Conservation (phyloP, 106 monocot genomes). For the Phalaenopsis aphrodite region DNA sequence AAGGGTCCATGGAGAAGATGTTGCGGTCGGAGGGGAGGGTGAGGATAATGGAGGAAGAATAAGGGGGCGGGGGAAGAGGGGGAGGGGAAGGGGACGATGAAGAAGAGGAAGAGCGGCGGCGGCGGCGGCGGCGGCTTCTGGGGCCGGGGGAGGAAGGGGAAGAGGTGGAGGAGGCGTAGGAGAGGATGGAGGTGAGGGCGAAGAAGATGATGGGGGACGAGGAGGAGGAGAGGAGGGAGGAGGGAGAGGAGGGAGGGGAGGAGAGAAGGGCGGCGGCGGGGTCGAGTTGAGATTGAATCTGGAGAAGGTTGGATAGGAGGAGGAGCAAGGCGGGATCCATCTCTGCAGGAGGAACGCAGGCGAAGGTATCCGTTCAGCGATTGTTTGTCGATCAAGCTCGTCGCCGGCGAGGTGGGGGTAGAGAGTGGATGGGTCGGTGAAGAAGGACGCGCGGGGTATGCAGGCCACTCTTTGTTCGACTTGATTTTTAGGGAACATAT, state of each 20-base stretch:
- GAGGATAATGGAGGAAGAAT: slow-evolving; percentile 1
- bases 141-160: slow-evolving; percentile 6
- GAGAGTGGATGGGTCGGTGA: not conserved
- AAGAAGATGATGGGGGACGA: slow-evolving; percentile 11
- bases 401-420: not conserved
- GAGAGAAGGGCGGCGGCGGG: slow-evolving; percentile 19
- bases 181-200: slow-evolving; percentile 22
- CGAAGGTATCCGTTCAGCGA: not conserved
- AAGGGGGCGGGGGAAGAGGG: not conserved
- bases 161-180: slow-evolving; percentile 22
- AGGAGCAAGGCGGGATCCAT: slow-evolving; percentile 28
- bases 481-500: too few relatives aligned
- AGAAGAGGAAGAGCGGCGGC: slow-evolving; percentile 9
- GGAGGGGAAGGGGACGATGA: slow-evolving; percentile 9
- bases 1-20: slow-evolving; percentile 34
- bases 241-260: slow-evolving; percentile 15
- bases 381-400: not conserved
- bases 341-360: not conserved
- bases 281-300: slow-evolving; percentile 37
- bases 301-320: slow-evolving; percentile 42
- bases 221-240: slow-evolving; percentile 14
- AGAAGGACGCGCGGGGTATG: not conserved
- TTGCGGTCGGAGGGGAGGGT: slow-evolving; percentile 24
- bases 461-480: not conserved
- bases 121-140: too few relatives aligned